These are phyloP conservation scores for Apiotrichum mycotoxinovorans DNA, from an alignment of 1,284 basidiomycete genomes.

Conservation along the genomic window DNA sequence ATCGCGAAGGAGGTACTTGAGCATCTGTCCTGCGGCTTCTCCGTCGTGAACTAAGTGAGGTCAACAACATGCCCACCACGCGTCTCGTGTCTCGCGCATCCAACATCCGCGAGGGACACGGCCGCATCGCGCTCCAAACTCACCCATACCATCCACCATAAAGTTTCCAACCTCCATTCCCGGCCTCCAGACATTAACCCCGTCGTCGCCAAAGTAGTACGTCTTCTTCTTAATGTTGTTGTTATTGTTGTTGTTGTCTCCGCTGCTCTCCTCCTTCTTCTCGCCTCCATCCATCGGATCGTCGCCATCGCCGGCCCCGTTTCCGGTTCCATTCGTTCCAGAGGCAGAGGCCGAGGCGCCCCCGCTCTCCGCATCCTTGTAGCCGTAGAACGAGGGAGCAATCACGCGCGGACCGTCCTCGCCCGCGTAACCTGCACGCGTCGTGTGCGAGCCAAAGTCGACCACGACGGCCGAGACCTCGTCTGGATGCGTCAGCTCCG, in stretches of 20 bases:
- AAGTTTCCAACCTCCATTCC: conserved; percentile 83
- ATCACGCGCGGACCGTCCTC: conserved; percentile 94
- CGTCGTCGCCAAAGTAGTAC: conserved; percentile 83
- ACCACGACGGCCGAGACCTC: conserved; percentile 87
- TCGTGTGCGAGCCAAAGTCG: conserved; percentile 85
- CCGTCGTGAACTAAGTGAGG: conserved; percentile 68
- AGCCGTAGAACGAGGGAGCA: conserved; percentile 86
- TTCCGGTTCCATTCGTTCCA: neutral
- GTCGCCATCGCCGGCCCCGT: conserved; percentile 13
- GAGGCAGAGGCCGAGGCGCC: conserved; percentile 16
- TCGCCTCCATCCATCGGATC: conserved; percentile 27
- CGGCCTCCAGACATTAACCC: conserved; percentile 86
- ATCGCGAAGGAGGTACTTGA: conserved; percentile 70
- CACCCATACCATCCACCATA: conserved; percentile 78
- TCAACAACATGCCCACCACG: neutral
- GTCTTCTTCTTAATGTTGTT: conserved; percentile 56
- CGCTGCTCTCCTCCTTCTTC: conserved; percentile 23
- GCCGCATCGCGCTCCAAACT: too few species aligned
- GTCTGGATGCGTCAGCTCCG: conserved; percentile 30
- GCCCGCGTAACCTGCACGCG: conserved; percentile 93
- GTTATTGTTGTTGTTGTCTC: conserved; percentile 36
- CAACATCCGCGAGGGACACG: too few species aligned
- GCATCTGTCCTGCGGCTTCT: conserved; percentile 66
- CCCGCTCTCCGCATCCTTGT: conserved; percentile 53
- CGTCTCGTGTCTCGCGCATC: neutral